Evolutionary conservation across 148 eudicot species (phyloP), one percentile per base, ranked within the genome.

Genomic region (Vaccinium myrtillus): DNA sequence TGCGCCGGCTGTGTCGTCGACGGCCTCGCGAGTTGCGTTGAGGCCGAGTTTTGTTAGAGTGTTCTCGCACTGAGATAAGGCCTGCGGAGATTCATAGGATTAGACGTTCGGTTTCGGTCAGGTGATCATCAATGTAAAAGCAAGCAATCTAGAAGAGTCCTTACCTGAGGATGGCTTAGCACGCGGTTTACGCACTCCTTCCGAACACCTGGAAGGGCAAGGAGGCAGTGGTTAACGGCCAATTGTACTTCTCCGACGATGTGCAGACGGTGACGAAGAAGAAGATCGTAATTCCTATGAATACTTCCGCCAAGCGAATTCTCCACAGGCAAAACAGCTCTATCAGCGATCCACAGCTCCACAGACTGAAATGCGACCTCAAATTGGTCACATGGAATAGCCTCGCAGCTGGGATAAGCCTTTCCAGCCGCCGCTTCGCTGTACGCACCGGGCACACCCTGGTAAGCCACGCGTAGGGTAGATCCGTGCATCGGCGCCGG

Each of bases 401-500:
- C 93, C 10, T 95, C 96, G 73, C 96, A 94, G 6, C 91, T 87
- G 0, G 98, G 98, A 76, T 94, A 95, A 3, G 98, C 98, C 49
- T 93, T 94, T 0, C 95, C 96, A 5, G 98, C 96, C 1, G 98
- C 98, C 2, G 98, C 95, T 30, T 95, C 98, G 1, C 98, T 94
- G 89, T 94, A 95, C 9, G 98, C 98, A 13, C 98, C 98, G 11
- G 98, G 98, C 4, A 95, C 98, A 4, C 98, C 98, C 55, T 95
- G 98, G 86, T 95, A 94, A 0, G 98, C 98, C 3, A 95, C 98
- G 1, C 98, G 94, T 4, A 95, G 89, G 8, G 82, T 69, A 1
- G 94, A 84, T 2, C 98, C 98, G 90, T 95, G 98, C 94, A 89
- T 90, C 83, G 98, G 98, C 0, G 94, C 92, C 11, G 96, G 91